Conservation (phyloP, 208 protist genomes). For the Trypanosoma scelopori region DNA sequence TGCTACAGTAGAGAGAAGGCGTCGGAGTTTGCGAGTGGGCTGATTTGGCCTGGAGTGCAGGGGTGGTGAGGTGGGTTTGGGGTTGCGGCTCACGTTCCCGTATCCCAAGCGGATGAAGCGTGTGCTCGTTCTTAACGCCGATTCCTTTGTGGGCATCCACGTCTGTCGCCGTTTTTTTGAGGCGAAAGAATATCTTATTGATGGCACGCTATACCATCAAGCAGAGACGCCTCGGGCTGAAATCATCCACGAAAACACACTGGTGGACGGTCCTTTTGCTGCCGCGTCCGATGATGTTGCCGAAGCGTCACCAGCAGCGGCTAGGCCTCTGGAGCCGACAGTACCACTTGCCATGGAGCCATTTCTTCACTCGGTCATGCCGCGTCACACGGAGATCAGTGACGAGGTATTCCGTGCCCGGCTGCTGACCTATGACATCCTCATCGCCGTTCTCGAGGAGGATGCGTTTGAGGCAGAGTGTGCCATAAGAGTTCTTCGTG, state of each 20-base stretch:
- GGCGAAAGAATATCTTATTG: slow-evolving; percentile 75
- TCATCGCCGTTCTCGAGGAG: slow-evolving; percentile 84
- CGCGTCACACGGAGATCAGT: slow-evolving; percentile 65
- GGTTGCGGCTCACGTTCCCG: no score
- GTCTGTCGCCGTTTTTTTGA: slow-evolving; percentile 61
- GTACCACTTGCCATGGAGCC: slow-evolving; percentile 40
- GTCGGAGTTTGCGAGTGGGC: no score
- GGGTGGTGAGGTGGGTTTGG: no score
- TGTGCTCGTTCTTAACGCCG: slow-evolving; percentile 79
- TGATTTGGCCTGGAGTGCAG: no score
- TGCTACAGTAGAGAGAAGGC: no score
- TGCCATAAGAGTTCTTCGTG: slow-evolving; percentile 75
- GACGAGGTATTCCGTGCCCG: slow-evolving; percentile 54
- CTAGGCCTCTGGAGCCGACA: slow-evolving; percentile 2
- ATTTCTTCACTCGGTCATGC: slow-evolving; percentile 55
- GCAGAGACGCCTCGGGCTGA: not conserved
- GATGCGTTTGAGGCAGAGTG: slow-evolving; percentile 80
- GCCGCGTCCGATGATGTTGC: not conserved
- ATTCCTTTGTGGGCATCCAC: slow-evolving; percentile 74
- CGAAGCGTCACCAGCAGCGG: not conserved
- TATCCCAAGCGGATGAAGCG: slow-evolving; percentile 50
- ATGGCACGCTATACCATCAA: slow-evolving; percentile 53
- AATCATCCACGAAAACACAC: not conserved
- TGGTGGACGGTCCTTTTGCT: not conserved
- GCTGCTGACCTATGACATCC: slow-evolving; percentile 78